Evolutionary conservation across 1,139 yeast genomes (phyloP), one percentile per base, ranked within the genome.

Genomic region (Yamadazyma sp.): DNA sequence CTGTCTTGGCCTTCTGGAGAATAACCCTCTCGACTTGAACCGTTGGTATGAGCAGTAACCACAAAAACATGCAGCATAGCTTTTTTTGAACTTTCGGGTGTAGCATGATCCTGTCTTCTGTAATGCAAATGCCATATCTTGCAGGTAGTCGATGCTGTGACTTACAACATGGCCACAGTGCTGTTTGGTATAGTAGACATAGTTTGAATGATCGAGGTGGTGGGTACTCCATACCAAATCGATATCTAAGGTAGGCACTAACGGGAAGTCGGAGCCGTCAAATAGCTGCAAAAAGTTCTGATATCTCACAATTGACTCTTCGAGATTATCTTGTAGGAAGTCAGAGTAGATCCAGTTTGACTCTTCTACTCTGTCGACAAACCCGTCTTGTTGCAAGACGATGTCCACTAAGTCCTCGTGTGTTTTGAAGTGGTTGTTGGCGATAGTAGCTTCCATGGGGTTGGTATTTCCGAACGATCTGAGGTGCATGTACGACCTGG

Each of bases 141-240:
- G 47, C 9, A 49, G 50, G 18, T 51, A 34, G 30, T 42, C 44
- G 35, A 51, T 54, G 33, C 47, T 40, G 36, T 53, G 57, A 34
- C 47, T 51, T 24, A 56, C 43, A 3, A 50, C 37, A 10, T 33
- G 33, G 2, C 45, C 47, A n/a, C 45, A 38, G 4, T 17, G 33
- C 5, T 33, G 31, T 22, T 41, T 36, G 35, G 62, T 59, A 37
- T 53, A 57, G 2, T 47, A 36, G 33, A 54, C 51, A 45, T 69
- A 68, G 18, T 46, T 46, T 15, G 34, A 38, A 31, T 60, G 55
- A 3, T 55, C 48, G 23, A 68, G 50, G 41, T 63, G 70, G 43
- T 68, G 72, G 7, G 73, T 66, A 40, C 64, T 72, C 73, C 74
- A 68, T 1, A 62, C 52, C 31, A 69, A 51, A 42, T 69, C 73